Conservation (phyloP, 176 grass and related monocot species). For the Oryza meyeriana region DNA sequence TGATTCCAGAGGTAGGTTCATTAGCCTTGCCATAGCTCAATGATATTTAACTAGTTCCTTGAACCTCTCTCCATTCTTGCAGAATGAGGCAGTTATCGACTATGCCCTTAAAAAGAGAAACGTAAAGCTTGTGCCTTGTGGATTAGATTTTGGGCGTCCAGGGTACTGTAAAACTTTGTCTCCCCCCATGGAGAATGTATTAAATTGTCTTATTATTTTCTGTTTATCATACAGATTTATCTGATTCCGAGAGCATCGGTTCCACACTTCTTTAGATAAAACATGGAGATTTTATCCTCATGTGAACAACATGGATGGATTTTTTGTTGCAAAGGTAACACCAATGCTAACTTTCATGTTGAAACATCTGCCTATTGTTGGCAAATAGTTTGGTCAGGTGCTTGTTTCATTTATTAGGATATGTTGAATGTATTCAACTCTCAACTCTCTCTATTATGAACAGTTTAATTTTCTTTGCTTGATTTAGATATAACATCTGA, state of each 20-base stretch:
- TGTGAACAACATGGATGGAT: conserved; percentile 99
- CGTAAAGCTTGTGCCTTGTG: conserved; percentile 77
- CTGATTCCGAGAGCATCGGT: conserved; percentile 74
- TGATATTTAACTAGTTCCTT: conserved; percentile 14
- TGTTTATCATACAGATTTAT: conserved; percentile 62
- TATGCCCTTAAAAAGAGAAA: conserved; percentile 88
- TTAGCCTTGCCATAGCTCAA: background rate
- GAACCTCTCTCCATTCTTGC: conserved; percentile 20
- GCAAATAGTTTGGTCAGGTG: conserved; percentile 1
- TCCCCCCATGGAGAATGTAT: background rate
- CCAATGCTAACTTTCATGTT: background rate
- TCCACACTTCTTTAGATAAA: conserved; percentile 94
- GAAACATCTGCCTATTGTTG: background rate
- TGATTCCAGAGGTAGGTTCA: conserved; percentile 75
- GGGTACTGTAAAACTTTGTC: conserved; percentile 57
- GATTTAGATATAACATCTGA: conserved; percentile 15
- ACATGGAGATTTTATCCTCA: conserved; percentile 99
- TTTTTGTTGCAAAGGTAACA: conserved; percentile 96
- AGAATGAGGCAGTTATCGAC: conserved; percentile 93
- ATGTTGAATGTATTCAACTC: conserved; percentile 7
- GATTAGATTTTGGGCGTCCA: conserved; percentile 88
- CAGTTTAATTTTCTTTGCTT: background rate
- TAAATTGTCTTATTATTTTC: background rate
- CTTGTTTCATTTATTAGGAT: conserved; percentile 8
- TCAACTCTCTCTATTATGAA: too few species aligned